Base-by-base conservation (phyloP, 2,329 filamentous ascomycete genomes). In the Pezicula rhizophila region DNA sequence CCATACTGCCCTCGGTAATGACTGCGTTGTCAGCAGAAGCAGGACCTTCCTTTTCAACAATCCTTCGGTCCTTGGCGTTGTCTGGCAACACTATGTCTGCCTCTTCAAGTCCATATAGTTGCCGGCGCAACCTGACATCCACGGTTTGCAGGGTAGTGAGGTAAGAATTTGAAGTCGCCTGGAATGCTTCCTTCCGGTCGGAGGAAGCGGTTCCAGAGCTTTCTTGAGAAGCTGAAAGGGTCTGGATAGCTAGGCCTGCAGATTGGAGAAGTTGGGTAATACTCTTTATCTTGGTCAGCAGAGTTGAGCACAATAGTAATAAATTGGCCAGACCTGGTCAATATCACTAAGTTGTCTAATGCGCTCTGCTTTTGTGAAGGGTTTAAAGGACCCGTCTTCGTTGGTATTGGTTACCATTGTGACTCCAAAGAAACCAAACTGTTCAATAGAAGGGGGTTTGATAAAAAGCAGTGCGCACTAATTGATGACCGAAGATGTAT, bases 61-160 rank as follows among this genome's bases (percentile, higher is more conserved):
- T 10, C 52, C 31, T 46, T 40, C 25, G 15, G 15, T 14, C 40
- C 47, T 38, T 41, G 52, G 45, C 28, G 23, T 12, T 41, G 39
- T 63, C 49, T 59, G 63, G 31, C 76, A 67, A 63, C 58, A 95
- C 80, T 53, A 95, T 87, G 37, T 81, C 80, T 0, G 86, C 87
- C 67, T 95, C 89, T 65, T 95, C 88, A 3, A 95, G 72, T 0
- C 86, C 88, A 64, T 85, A 83, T 42, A 91, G 84, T 63, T 90
- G 84, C 35, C 85, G 76, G 52, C 86, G 85, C 46, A 95, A 78
- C 41, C 80, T 75, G 10, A 90, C 85, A 61, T 89, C 84, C 45
- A 93, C 79, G 6, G 77, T 78, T 54, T 89, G 87, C 3, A 96
- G 73, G 2, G 83, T 82, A 1, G 76, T 75, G 56, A 93, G 82